phyloP scores from a whole-genome alignment of 331 rosid genomes.

The Erythrophleum ivorense region DNA sequence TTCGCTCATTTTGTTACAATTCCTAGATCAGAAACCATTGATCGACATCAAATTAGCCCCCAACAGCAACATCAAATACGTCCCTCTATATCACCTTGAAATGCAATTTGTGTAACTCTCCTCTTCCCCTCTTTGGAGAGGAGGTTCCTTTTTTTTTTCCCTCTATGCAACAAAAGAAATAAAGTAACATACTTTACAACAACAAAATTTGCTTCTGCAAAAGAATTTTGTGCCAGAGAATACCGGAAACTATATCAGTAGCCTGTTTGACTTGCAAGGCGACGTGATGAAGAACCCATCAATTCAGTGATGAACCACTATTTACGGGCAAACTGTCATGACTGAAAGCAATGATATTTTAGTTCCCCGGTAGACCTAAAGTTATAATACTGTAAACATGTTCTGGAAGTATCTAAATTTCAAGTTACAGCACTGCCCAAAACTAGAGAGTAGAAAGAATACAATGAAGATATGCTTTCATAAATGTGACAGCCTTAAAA shows the following conservation, averaged over 20 bases:
- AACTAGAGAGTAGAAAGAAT: background rate
- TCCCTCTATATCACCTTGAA: constrained; percentile 27
- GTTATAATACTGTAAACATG: constrained; percentile 11
- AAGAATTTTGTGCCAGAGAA: constrained; percentile 59
- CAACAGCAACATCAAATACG: constrained; percentile 20
- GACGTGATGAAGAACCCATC: constrained; percentile 41
- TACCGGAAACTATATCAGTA: constrained; percentile 41
- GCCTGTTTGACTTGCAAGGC: constrained; percentile 47
- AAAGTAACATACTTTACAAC: constrained; percentile 55
- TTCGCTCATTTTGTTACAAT: constrained; percentile 28
- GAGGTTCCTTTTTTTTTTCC: background rate
- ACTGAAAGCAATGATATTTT: constrained; percentile 29
- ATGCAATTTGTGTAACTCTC: constrained; percentile 27
- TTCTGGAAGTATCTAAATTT: constrained; percentile 36
- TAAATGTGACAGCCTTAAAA: constrained; percentile 18
- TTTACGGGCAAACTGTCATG: constrained; percentile 47
- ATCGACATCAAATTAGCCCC: constrained; percentile 25
- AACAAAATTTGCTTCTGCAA: constrained; percentile 50
- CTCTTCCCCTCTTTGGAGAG: background rate
- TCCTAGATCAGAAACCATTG: constrained; percentile 32
- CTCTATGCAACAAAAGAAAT: constrained; percentile 21
- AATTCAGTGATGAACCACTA: constrained; percentile 51
- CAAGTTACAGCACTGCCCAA: constrained; percentile 16
- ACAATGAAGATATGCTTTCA: constrained; percentile 14
- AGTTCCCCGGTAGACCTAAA: background rate